These are phyloP conservation scores for Yamadazyma jaroonii DNA, from an alignment of 1,139 yeast genomes.

Conservation along the genomic window DNA sequence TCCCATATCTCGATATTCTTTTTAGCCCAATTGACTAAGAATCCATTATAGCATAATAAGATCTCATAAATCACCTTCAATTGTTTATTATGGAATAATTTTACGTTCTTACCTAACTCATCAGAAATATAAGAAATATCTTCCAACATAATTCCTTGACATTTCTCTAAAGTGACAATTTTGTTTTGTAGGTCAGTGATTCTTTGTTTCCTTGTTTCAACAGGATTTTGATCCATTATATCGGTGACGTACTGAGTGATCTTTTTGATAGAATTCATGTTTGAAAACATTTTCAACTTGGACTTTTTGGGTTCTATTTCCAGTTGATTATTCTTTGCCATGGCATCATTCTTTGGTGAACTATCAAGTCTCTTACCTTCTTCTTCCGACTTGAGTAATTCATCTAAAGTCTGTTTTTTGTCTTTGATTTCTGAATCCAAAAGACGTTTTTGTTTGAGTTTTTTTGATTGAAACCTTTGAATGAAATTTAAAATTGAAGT, in stretches of 20 bases:
- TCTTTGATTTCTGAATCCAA: constrained; percentile 53
- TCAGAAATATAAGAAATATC: constrained; percentile 56
- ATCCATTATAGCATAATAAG: constrained; percentile 51
- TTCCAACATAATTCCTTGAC: constrained; percentile 54
- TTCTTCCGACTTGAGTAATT: constrained; percentile 37
- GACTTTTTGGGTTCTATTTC: constrained; percentile 13
- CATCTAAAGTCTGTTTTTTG: constrained; percentile 42
- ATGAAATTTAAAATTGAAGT: constrained; percentile 66
- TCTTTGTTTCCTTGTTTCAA: constrained; percentile 57
- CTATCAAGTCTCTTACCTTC: constrained; percentile 38
- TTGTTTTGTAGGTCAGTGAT: constrained; percentile 51
- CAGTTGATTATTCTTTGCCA: constrained; percentile 26
- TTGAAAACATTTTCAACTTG: constrained; percentile 15
- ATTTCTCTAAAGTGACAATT: constrained; percentile 52
- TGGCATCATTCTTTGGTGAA: constrained; percentile 26
- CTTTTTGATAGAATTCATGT: constrained; percentile 39
- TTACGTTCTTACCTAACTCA: constrained; percentile 48
- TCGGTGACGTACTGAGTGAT: constrained; percentile 65
- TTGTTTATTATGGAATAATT: constrained; percentile 49
- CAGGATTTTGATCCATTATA: constrained; percentile 70
- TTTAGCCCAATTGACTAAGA: constrained; percentile 66
- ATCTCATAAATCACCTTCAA: constrained; percentile 42
- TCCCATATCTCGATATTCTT: constrained; percentile 74
- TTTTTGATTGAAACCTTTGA: constrained; percentile 66
- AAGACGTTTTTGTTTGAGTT: constrained; percentile 62